Percentiles rank a stretch among this genome's conserved stretches.
Evolutionary conservation across 225 moss, liverwort and hornwort species (phyloP).

Genomic region (Thuidium tamariscinum): DNA sequence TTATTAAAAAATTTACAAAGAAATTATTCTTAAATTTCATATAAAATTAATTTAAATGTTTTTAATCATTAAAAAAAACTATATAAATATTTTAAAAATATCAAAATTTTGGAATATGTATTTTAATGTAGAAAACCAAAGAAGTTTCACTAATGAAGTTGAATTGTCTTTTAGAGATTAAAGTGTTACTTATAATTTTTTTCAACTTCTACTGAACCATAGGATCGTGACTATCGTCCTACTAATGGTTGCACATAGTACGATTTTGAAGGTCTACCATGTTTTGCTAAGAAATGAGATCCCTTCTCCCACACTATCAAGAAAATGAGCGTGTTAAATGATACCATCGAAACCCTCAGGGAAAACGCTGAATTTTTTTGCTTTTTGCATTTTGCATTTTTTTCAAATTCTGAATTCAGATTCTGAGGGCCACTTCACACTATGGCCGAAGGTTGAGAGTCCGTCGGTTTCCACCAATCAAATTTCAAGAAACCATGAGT

Average conservation of each 20-base stretch:
- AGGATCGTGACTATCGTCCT: accelerated
- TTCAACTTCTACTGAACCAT: accelerated
- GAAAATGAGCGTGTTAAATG: no score
- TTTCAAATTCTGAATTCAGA: no score
- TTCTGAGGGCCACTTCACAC: no score
- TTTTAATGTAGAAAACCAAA: background rate
- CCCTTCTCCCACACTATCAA: accelerated
- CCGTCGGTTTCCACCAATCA: no score
- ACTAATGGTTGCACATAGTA: accelerated
- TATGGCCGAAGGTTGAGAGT: no score
- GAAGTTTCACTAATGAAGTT: background rate
- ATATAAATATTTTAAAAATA: no score
- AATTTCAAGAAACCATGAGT: no score
- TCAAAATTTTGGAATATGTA: background rate
- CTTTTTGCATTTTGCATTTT: no score
- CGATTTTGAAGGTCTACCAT: accelerated
- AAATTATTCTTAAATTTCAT: background rate
- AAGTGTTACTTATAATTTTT: background rate
- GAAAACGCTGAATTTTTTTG: no score
- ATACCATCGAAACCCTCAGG: no score
- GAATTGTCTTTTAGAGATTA: accelerated
- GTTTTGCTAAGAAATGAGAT: background rate
- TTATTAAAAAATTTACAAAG: background rate
- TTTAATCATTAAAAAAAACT: background rate
- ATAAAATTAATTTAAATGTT: background rate